These are phyloP conservation scores for Hypoxylon perforatum DNA, from an alignment of 495 filamentous ascomycete species.

Conservation along the genomic window DNA sequence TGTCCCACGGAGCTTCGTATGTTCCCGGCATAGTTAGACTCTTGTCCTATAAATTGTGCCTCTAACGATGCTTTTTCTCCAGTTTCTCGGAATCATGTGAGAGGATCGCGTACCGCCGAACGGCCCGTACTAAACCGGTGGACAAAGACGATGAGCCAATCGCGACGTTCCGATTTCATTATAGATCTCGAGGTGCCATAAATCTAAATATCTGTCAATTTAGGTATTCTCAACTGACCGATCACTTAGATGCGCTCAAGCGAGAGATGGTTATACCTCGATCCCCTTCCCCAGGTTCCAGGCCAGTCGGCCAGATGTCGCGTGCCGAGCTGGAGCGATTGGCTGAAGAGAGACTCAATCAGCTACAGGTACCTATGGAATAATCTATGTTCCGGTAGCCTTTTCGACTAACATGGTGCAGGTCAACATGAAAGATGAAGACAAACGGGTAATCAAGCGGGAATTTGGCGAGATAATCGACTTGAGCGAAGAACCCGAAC, in stretches of 20 bases:
- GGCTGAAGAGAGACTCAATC: constrained; percentile 31
- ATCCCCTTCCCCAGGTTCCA: constrained; percentile 10
- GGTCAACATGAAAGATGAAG: constrained; percentile 30
- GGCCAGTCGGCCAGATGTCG: constrained; percentile 24
- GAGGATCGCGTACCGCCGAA: too few species aligned
- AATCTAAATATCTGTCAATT: not conserved
- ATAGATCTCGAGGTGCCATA: constrained; percentile 42
- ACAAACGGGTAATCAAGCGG: constrained; percentile 24
- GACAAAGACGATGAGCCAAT: constrained; percentile 15
- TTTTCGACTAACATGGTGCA: constrained; percentile 16
- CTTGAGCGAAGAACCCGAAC: constrained; percentile 19
- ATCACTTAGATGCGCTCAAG: constrained; percentile 35
- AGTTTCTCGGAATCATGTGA: constrained; percentile 34
- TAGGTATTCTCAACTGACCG: not conserved
- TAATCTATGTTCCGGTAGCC: too few species aligned
- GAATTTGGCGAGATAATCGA: constrained; percentile 27
- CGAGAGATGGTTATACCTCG: constrained; percentile 43
- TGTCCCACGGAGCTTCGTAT: constrained; percentile 40
- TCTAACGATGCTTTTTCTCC: not conserved
- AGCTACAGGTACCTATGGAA: constrained; percentile 40
- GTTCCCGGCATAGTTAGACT: not conserved
- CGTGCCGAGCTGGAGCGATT: constrained; percentile 34
- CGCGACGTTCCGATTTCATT: constrained; percentile 37
- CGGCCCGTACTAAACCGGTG: not conserved
- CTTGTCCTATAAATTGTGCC: not conserved